phyloP scores from a whole-genome alignment of 768 basidiomycete species.

The Russula sp. region DNA sequence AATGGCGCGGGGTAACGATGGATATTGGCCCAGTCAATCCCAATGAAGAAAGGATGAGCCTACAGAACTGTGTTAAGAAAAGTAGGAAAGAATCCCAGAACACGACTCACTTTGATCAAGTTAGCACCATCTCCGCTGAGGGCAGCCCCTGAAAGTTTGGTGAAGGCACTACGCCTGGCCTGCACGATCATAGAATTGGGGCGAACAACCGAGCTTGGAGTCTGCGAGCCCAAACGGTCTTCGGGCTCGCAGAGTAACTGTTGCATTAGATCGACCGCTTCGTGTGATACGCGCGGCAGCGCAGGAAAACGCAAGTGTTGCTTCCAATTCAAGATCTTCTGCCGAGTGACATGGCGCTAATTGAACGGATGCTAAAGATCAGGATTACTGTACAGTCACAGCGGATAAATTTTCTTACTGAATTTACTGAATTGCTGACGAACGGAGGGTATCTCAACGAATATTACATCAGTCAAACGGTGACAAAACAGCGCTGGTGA shows the following conservation, averaged over 20 bases:
- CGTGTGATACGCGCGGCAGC: slow-evolving; percentile 76
- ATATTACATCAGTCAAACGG: slow-evolving; percentile 11
- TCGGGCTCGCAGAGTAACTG: slow-evolving; percentile 92
- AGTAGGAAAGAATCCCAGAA: slow-evolving; percentile 6
- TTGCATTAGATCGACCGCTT: slow-evolving; percentile 82
- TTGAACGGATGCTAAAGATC: slow-evolving; percentile 19
- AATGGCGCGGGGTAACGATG: slow-evolving; percentile 83
- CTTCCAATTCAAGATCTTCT: slow-evolving; percentile 97
- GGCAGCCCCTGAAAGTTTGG: slow-evolving; percentile 39
- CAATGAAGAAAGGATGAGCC: slow-evolving; percentile 87
- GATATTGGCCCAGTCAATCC: slow-evolving; percentile 85
- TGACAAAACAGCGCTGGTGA: slow-evolving; percentile 4
- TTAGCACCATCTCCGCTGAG: slow-evolving; percentile 77
- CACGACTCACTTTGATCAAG: slow-evolving; percentile 64
- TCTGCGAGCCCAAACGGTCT: slow-evolving; percentile 80
- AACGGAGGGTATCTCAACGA: slow-evolving; percentile 81
- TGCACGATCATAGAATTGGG: slow-evolving; percentile 73
- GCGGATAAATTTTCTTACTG: slow-evolving; percentile 39
- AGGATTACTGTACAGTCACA: not conserved
- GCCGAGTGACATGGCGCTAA: slow-evolving; percentile 87
- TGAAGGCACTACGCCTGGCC: slow-evolving; percentile 67
- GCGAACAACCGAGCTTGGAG: slow-evolving; percentile 56
- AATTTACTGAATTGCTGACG: slow-evolving; percentile 86
- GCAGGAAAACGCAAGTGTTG: slow-evolving; percentile 81
- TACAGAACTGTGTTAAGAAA: slow-evolving; percentile 26